Evolutionary conservation across 2,329 filamentous ascomycete species (phyloP), one percentile per base, ranked within the genome.

Genomic region (Exophiala sp.): DNA sequence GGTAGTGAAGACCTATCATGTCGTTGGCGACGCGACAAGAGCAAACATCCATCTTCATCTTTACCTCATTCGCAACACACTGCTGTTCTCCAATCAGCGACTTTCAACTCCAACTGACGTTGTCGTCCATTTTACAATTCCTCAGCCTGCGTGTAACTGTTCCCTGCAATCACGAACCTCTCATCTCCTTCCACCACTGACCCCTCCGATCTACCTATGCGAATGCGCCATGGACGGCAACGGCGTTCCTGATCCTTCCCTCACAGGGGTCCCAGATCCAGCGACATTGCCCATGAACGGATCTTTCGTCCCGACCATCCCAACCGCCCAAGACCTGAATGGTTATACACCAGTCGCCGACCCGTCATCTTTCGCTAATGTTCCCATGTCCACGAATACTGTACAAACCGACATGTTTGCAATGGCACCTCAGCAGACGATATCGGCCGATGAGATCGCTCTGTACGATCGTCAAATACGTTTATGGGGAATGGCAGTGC

Each of bases 401-500:
- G 42, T 52, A 10, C 50, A 55, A 24, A 41, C 54, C 16, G 47
- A 38, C 5, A 54, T 63, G 47, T 48, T 56, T 14, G 33, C 34
- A 5, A 48, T 54, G 34, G 49, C 54, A 10, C 36, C 50, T n/a
- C 52, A 58, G 36, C 53, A 52, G 32, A 48, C 52, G 10, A 61
- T 63, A 2, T 58, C 62, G n/a, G 58, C 60, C 89, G 94, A 97
- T 72, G 94, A 99, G 69, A 95, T 97, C 66, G 94, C 92, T 11
- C 84, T 97, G 5, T 99, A 99, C 70, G 94, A 99, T 73, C 86
- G 94, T 46, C 94, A 99, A 71, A 96, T 99, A 66, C 87, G 94
- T 50, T 84, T 99, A 29, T 99, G 94, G 94, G 94, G 94, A 40
- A 89, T 97, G 67, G 86, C 94, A 65, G 94, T 94, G 5, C 94